phyloP scores from a whole-genome alignment of 164 flowering plant species.

The Magnolia kwangsiensis region DNA sequence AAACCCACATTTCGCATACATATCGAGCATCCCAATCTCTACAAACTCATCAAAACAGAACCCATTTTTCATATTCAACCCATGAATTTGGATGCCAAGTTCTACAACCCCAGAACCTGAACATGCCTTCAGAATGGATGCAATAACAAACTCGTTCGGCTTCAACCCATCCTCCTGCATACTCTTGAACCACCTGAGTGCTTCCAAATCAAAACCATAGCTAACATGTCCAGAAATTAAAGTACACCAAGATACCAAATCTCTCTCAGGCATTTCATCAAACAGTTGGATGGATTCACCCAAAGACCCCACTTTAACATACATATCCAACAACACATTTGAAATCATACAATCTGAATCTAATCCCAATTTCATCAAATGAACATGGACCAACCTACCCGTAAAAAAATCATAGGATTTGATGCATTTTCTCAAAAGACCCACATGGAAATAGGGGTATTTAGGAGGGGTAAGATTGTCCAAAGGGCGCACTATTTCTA shows the following conservation, averaged over 20 bases:
- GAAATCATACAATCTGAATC: not conserved
- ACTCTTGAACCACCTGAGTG: slow-evolving; percentile 1
- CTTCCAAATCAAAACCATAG: slow-evolving; percentile 6
- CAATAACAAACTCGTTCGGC: slow-evolving; percentile 12
- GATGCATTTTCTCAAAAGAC: slow-evolving; percentile 9
- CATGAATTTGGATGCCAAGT: slow-evolving; percentile 16
- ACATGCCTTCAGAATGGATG: slow-evolving; percentile 12
- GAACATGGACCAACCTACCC: slow-evolving; percentile 12
- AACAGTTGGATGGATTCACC: slow-evolving; percentile 5
- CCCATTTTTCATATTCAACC: not conserved
- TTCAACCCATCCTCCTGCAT: slow-evolving; percentile 13
- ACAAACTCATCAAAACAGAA: slow-evolving; percentile 7
- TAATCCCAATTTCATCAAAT: slow-evolving; percentile 12
- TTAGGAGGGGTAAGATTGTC: slow-evolving; percentile 4
- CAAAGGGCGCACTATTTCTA: slow-evolving; percentile 10
- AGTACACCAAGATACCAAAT: slow-evolving; percentile 16
- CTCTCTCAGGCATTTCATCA: slow-evolving; percentile 10
- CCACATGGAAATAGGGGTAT: not conserved
- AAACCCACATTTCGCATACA: slow-evolving; percentile 16
- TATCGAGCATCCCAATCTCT: slow-evolving; percentile 7
- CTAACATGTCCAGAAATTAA: slow-evolving; percentile 7
- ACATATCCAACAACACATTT: slow-evolving; percentile 16
- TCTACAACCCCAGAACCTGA: slow-evolving; percentile 8
- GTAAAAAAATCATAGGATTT: slow-evolving; percentile 2
- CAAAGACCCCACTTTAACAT: slow-evolving; percentile 9